Evolutionary conservation across 768 basidiomycete genomes (phyloP).

Genomic region (Suillus occidentalis): DNA sequence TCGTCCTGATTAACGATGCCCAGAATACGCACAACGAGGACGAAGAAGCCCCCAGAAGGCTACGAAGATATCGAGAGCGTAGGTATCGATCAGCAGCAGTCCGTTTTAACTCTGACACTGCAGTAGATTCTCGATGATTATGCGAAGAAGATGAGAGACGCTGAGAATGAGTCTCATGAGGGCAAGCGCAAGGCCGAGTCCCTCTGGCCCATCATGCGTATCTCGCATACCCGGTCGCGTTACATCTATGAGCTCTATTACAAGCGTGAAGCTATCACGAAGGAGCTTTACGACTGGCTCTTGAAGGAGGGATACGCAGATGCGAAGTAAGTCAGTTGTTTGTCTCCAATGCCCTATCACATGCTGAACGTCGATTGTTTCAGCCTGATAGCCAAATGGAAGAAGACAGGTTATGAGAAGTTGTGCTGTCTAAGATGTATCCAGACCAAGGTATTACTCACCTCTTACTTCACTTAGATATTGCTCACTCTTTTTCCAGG

Average conservation of each 20-base stretch:
- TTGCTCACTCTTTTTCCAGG: conserved; percentile 45
- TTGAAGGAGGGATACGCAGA: conserved; percentile 97
- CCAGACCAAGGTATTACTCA: conserved; percentile 69
- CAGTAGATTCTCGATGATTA: conserved; percentile 93
- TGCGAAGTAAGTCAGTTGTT: conserved; percentile 67
- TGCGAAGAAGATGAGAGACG: conserved; percentile 98
- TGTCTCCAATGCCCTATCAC: conserved; percentile 2
- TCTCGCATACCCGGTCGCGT: conserved; percentile 92
- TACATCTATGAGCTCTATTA: conserved; percentile 99
- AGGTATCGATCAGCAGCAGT: conserved; percentile 21
- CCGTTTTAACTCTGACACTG: conserved; percentile 10
- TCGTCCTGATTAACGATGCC: conserved; percentile 61
- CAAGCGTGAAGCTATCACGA: conserved; percentile 93
- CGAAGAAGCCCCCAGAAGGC: conserved; percentile 93
- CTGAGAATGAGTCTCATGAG: conserved; percentile 97
- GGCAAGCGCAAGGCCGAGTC: conserved; percentile 95
- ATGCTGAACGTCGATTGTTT: conserved; percentile 10
- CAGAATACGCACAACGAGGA: conserved; percentile 88
- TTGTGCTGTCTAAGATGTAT: conserved; percentile 96
- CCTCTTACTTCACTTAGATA: conserved; percentile 9
- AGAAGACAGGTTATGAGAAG: conserved; percentile 98
- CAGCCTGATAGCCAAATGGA: conserved; percentile 98
- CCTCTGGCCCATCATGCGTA: conserved; percentile 97
- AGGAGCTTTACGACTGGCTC: conserved; percentile 95
- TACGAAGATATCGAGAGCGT: conserved; percentile 91